Evolutionary conservation across 2,329 filamentous ascomycete genomes (phyloP).

Genomic region (Diaporthe caulivora): DNA sequence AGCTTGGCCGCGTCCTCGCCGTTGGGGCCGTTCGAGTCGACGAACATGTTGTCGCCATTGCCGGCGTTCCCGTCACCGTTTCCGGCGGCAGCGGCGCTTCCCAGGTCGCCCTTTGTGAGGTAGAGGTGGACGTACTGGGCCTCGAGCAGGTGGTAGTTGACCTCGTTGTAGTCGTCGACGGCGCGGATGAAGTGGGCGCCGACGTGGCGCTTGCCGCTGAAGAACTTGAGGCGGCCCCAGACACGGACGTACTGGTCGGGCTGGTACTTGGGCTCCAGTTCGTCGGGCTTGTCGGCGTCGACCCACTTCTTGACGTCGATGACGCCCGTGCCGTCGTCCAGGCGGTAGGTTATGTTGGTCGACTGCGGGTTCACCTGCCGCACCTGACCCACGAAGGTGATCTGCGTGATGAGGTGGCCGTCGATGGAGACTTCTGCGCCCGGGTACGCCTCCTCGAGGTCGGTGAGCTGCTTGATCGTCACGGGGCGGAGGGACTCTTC

Average conservation of each 20-base stretch:
- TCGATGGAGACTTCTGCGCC: constrained; percentile 86
- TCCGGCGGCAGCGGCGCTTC: constrained; percentile 50
- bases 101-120: constrained; percentile 78
- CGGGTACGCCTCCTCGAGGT: constrained; percentile 81
- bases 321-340: constrained; percentile 94
- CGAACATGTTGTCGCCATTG: constrained; percentile 67
- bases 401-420: constrained; percentile 76
- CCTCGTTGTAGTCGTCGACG: constrained; percentile 88
- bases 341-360: constrained; percentile 90
- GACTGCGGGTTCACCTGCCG: constrained; percentile 87
- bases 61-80: constrained; percentile 51
- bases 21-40: constrained; percentile 61
- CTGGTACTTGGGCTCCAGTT: constrained; percentile 66
- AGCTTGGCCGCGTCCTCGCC: constrained; percentile 56
- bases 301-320: constrained; percentile 94
- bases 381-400: constrained; percentile 92
- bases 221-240: constrained; percentile 85
- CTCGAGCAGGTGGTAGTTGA: constrained; percentile 92
- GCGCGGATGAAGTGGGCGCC: constrained; percentile 84
- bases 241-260: constrained; percentile 87
- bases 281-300: constrained; percentile 70
- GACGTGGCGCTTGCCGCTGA: constrained; percentile 86
- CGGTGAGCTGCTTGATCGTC: constrained; percentile 93
- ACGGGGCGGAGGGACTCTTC: constrained; percentile 93
- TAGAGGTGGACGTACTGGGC: constrained; percentile 89